These are phyloP conservation scores for Zygosaccharomyces sapae DNA, from an alignment of 1,139 yeast species.

Conservation along the genomic window DNA sequence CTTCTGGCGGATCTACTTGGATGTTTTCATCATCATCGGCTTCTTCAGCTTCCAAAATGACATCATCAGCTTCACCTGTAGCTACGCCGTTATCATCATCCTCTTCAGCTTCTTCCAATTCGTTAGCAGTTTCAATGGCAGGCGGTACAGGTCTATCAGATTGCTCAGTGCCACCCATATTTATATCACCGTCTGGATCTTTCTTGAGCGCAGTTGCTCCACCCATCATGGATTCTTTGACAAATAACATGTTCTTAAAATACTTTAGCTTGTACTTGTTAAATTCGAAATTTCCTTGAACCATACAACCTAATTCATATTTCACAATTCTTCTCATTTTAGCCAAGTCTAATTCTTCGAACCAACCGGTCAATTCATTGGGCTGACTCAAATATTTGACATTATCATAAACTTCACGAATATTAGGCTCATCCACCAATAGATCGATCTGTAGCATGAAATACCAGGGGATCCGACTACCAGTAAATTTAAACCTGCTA, in stretches of 20 bases:
- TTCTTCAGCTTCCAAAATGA: conserved; percentile 31
- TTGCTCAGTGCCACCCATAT: conserved; percentile 24
- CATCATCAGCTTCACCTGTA: conserved; percentile 37
- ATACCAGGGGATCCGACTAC: conserved; percentile 61
- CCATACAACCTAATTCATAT: conserved; percentile 61
- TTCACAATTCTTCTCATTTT: conserved; percentile 66
- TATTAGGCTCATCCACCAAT: conserved; percentile 58
- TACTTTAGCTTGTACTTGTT: conserved; percentile 41
- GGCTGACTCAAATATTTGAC: conserved; percentile 41
- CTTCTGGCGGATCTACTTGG: conserved; percentile 16
- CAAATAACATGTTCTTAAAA: conserved; percentile 36
- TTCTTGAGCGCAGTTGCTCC: conserved; percentile 22
- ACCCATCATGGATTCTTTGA: conserved; percentile 30
- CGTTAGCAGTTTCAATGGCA: conserved; percentile 22
- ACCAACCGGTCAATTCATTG: conserved; percentile 72
- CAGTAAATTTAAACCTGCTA: conserved; percentile 63
- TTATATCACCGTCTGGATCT: conserved; percentile 33
- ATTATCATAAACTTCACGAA: conserved; percentile 46
- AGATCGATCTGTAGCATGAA: conserved; percentile 82
- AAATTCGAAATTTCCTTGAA: conserved; percentile 42
- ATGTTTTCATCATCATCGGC: conserved; percentile 27
- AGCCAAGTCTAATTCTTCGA: conserved; percentile 54
- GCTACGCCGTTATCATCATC: conserved; percentile 36
- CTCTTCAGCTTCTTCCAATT: conserved; percentile 28
- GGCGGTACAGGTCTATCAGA: conserved; percentile 17